Conservation (phyloP, 805 yeast genomes). For the Pichia occidentalis region DNA sequence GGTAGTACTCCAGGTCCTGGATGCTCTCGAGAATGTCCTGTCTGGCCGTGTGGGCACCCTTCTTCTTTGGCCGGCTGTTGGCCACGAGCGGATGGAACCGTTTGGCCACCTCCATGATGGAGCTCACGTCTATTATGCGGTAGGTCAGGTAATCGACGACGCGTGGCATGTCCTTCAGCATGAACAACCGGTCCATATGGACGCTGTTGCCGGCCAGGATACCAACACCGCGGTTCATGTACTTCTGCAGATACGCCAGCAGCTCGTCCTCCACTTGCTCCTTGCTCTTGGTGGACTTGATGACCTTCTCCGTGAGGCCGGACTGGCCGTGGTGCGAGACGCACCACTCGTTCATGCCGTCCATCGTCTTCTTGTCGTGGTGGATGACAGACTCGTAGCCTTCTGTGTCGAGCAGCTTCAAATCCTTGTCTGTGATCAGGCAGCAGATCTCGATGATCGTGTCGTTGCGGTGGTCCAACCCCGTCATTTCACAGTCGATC, state of each 20-base stretch:
- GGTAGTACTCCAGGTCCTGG: conserved; percentile 71
- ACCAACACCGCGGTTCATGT: conserved; percentile 52
- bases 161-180: conserved; percentile 76
- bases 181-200: conserved; percentile 83
- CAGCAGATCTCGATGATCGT: conserved; percentile 89
- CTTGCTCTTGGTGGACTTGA: conserved; percentile 46
- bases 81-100: conserved; percentile 9
- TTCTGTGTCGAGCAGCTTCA: conserved; percentile 57
- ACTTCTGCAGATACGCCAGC: conserved; percentile 49
- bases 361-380: conserved; percentile 53
- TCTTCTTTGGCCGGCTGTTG: conserved; percentile 58
- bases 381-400: conserved; percentile 84
- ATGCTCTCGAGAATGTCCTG: conserved; percentile 88
- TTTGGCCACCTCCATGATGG: conserved; percentile 69
- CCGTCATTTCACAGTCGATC: conserved; percentile 99
- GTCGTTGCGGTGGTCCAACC: conserved; percentile 74
- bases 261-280: conserved; percentile 62
- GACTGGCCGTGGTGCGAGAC: conserved; percentile 64
- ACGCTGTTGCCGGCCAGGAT: conserved; percentile 87
- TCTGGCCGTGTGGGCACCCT: conserved; percentile 75
- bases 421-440: conserved; percentile 75
- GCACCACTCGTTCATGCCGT: conserved; percentile 87
- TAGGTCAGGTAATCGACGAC: conserved; percentile 58
- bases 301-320: conserved; percentile 72
- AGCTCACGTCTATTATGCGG: conserved; percentile 85